Base-by-base conservation (phyloP, 108 stramenopile genomes). In the Conticribra guillardii region DNA sequence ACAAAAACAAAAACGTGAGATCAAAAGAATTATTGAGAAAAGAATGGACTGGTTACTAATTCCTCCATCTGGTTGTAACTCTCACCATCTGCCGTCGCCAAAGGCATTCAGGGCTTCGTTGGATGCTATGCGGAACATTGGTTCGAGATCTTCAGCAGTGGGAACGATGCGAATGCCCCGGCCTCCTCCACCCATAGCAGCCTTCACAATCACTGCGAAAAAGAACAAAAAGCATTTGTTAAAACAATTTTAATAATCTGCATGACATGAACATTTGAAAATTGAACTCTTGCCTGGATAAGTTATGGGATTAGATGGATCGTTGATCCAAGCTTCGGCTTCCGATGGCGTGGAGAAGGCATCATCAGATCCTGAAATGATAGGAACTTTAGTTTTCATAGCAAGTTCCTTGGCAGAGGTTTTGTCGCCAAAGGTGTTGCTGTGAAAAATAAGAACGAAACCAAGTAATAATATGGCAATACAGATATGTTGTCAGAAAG, bases 101-200 rank as follows among this genome's bases (percentile, higher is more conserved):
- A 99, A 98, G 1, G 96, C 96, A 19, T 87, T 92, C 32, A 87
- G 64, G 0, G 97, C 94, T 69, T 97, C 96, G 48, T 90, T 93
- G 31, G 81, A 76, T 21, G 92, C 92, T 54, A 83, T 65, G 16
- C 74, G 70, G 69, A 94, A 95, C 82, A 85, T 82, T 9, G 67
- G 54, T 49, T 86, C 81, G 22, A 96, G 56, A 23, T 96, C 92
- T 34, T 65, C 74, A 16, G 77, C 83, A 3, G 79, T 92, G 18
- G 74, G 81, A 30, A 97, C 96, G 49, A 99, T 85, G 21, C 98
- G 92, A 84, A 99, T 99, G 50, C 98, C 98, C 41, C 89, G 77
- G n/a, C 97, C 97, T 15, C 98, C 97, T 21, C 97, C 97, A 17
- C 97, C 97, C 91, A 94, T 93, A 17, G 81, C 89, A 8, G 97